phyloP scores from a whole-genome alignment of 2,329 filamentous ascomycete genomes.

The Aspergillus pseudoterreus region DNA sequence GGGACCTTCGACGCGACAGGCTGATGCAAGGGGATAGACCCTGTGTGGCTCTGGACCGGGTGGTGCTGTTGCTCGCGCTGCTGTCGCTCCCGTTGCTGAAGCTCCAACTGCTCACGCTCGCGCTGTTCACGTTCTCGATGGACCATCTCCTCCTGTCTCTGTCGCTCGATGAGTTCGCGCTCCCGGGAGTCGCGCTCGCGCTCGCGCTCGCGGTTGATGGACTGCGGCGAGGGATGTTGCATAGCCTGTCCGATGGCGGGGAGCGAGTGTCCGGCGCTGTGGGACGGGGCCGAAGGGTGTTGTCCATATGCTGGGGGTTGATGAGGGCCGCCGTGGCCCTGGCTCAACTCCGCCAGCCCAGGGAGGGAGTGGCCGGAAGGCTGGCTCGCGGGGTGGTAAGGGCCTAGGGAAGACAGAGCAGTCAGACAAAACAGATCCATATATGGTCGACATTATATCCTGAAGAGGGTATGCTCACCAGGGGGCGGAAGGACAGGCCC shows the following conservation, averaged over 20 bases:
- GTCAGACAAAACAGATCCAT: constrained; percentile 14
- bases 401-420: constrained; percentile 22
- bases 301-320: constrained; percentile 42
- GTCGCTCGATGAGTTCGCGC: constrained; percentile 49
- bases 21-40: constrained; percentile 88
- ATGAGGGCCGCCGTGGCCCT: constrained; percentile 39
- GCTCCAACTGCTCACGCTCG: constrained; percentile 52
- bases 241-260: constrained; percentile 42
- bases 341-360: constrained; percentile 45
- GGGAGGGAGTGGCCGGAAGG: constrained; percentile 44
- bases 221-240: constrained; percentile 40
- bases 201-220: constrained; percentile 42
- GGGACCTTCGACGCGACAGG: constrained; percentile 79
- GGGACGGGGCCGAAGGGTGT: constrained; percentile 34
- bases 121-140: constrained; percentile 55
- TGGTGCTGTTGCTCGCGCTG: constrained; percentile 60
- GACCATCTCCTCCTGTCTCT: constrained; percentile 55
- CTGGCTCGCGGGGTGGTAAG: constrained; percentile 41
- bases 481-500: constrained; percentile 39
- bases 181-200: constrained; percentile 53
- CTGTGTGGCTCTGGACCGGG: constrained; percentile 81
- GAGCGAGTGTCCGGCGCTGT: constrained; percentile 35
- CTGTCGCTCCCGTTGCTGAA: constrained; percentile 55
- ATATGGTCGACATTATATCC: background rate
- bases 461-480: constrained; percentile 27